A percentile compares a stretch with the other conserved stretches of the same genome.
Conservation (phyloP, 371 early-diverging fungal genomes). For the Saksenaea oblongispora region DNA sequence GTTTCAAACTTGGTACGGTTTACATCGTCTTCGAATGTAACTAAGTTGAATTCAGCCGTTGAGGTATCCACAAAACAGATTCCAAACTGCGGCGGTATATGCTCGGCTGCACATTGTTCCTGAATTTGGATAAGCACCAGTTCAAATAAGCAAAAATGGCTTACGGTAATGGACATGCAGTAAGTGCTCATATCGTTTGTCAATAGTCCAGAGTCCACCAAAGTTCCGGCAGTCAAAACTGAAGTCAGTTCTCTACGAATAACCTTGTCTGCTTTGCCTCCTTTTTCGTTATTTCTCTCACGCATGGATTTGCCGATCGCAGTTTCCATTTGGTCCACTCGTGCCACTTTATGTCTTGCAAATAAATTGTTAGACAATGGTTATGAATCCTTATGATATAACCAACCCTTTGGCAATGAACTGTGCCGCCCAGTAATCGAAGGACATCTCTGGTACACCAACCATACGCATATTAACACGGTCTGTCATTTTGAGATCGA, state of each 20-base stretch:
- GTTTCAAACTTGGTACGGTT: constrained; percentile 91
- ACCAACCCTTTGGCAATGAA: constrained; percentile 94
- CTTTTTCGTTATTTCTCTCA: constrained; percentile 59
- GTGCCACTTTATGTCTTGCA: constrained; percentile 85
- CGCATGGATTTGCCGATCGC: constrained; percentile 95
- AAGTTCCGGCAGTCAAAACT: constrained; percentile 94
- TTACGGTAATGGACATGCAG: constrained; percentile 90
- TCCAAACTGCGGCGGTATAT: constrained; percentile 61
- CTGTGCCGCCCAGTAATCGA: constrained; percentile 96
- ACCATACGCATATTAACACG: constrained; percentile 99
- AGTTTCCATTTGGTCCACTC: constrained; percentile 99
- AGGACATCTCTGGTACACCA: constrained; percentile 96
- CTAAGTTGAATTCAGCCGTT: constrained; percentile 87
- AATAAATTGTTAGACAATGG: not conserved
- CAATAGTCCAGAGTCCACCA: constrained; percentile 88
- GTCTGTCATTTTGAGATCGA: constrained; percentile 97
- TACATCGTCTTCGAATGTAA: constrained; percentile 83
- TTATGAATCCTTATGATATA: not conserved
- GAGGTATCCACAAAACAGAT: constrained; percentile 95
- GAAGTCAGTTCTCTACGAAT: constrained; percentile 95
- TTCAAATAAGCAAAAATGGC: constrained; percentile 6
- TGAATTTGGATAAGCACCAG: constrained; percentile 7
- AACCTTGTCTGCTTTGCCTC: constrained; percentile 76
- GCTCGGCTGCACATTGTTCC: constrained; percentile 42
- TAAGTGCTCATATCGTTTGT: constrained; percentile 89